Evolutionary conservation across 495 filamentous ascomycete species (phyloP), one percentile per base, ranked within the genome.

Genomic region (Xylaria venustula): DNA sequence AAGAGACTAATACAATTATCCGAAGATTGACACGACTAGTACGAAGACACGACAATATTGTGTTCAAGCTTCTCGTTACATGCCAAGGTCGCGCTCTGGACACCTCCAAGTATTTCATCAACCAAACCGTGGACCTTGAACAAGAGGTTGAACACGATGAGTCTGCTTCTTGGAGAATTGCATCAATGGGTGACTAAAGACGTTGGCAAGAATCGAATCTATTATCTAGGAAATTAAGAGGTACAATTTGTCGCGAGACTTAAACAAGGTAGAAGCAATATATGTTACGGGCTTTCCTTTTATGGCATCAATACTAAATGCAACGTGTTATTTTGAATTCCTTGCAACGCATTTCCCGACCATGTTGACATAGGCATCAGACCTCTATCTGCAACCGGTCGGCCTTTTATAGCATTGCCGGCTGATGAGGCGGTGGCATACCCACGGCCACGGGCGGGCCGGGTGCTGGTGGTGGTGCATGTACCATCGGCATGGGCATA

Each of bases 41-140:
- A 2, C 2, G 7, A n/a, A 28, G 7, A 1, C 25, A 57, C 4
- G 54, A 57, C 7, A 4, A 46, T n/a, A 46, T 47, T 20, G 30
- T 36, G 19, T 57, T 57, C 54, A 57, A 57, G 41, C 54, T 57
- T 28, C 30, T 57, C 7, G 54, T 57, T 7, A 57, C 54, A 14
- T 57, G 54, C 20, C 23, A 47, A n/a, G 41, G 54, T 45, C 40
- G 54, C 25, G 54, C 26, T 23, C 14, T 57, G 41, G 54, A 47
- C 0, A 37, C 46, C 17, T 57, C 54, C 40, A 45, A 25, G 26
- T 46, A 57, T 17, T 57, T 57, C 25, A 3, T 17, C n/a, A 36
- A 25, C 15, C 40, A 57, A 42, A 57, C 54, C 6, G 41, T 47
- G 7, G 41, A 57, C 22, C 42, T 57, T 4, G 26, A 20, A 2